Evolutionary conservation across 2,329 filamentous ascomycete genomes (phyloP).

Genomic region (Colletotrichum agaves): DNA sequence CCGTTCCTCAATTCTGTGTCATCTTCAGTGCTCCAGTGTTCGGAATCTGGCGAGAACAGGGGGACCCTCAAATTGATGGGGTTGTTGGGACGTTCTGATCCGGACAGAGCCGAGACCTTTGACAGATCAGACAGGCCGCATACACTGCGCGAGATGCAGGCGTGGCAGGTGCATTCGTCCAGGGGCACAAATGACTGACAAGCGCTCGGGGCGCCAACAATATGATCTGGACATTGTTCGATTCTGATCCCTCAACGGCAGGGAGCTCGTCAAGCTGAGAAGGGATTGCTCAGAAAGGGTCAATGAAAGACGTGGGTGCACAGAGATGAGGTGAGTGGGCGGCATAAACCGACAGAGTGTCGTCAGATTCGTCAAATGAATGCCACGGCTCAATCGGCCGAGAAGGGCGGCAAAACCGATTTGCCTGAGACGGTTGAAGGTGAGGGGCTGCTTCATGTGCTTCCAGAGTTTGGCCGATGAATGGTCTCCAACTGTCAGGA

Average conservation of each 20-base stretch:
- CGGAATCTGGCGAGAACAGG: slow-evolving; percentile 7
- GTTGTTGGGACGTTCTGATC: not conserved
- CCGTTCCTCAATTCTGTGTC: slow-evolving; percentile 1
- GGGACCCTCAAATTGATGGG: slow-evolving; percentile 1
- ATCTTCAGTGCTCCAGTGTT: not conserved
- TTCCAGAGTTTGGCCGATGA: not conserved
- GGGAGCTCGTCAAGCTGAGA: slow-evolving; percentile 1
- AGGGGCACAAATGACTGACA: not conserved
- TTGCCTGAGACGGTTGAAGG: slow-evolving; percentile 24
- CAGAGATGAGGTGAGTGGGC: slow-evolving; percentile 11
- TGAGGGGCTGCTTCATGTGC: slow-evolving; percentile 28
- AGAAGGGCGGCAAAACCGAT: slow-evolving; percentile 15
- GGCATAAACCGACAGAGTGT: slow-evolving; percentile 8
- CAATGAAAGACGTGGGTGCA: not conserved
- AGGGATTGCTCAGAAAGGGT: slow-evolving; percentile 1
- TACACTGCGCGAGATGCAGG: slow-evolving; percentile 19
- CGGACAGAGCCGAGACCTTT: slow-evolving; percentile 20
- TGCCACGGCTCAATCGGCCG: slow-evolving; percentile 30
- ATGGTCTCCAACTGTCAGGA: not conserved
- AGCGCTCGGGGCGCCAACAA: not conserved
- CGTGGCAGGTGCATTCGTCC: not conserved
- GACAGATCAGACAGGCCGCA: slow-evolving; percentile 23
- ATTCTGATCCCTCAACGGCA: slow-evolving; percentile 16
- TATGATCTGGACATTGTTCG: slow-evolving; percentile 9
- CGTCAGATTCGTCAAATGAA: slow-evolving; percentile 23